Base-by-base conservation (phyloP, 2,329 filamentous ascomycete genomes). In the Metarhizium anisopliae region DNA sequence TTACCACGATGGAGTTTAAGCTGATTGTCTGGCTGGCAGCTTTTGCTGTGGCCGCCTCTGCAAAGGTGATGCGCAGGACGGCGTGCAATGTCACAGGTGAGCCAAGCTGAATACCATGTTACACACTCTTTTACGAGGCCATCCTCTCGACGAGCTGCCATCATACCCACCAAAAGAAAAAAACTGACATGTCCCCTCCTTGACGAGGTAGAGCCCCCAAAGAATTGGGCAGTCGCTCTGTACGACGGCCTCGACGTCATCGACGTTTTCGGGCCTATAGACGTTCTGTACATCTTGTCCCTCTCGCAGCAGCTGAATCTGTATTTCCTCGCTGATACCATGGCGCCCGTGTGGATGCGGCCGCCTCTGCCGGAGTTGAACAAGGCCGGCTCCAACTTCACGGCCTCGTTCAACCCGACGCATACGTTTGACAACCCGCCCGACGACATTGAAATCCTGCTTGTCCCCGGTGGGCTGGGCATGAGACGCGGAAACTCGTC, bases 391-490 rank as follows among this genome's bases (percentile, higher is more conserved):
- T 67, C 65, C 18, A 60, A 60, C 49, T 71, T 73, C 56, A 65
- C 61, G 50, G 65, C 71, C 29, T 57, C 59, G 42, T 54, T 76
- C 40, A 59, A 68, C 43, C 71, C 75, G 14, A 76, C 74, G 4
- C 70, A 73, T 63, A 86, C 83, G 0, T 83, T 82, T 60, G 71
- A 67, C 50, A 65, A 71, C 3, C 72, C 75, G 2, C 79, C 77
- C 1, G 68, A 68, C 3, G 72, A 75, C 3, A 77, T 77, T 1
- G 71, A 72, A 10, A 80, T 87, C 5, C 72, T 89, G 13, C 65
- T 89, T 14, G 68, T 89, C 7, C 85, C 85, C 0, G 85, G 86
- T 6, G 84, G 85, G 0, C 55, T 70, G 0, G 84, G 84, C 2
- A 71, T 70, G 3, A 66, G 74, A 10, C 16, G 50, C 29, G 55